phyloP scores from a whole-genome alignment of 2,329 filamentous ascomycete genomes.

The Sporothrix protearum region DNA sequence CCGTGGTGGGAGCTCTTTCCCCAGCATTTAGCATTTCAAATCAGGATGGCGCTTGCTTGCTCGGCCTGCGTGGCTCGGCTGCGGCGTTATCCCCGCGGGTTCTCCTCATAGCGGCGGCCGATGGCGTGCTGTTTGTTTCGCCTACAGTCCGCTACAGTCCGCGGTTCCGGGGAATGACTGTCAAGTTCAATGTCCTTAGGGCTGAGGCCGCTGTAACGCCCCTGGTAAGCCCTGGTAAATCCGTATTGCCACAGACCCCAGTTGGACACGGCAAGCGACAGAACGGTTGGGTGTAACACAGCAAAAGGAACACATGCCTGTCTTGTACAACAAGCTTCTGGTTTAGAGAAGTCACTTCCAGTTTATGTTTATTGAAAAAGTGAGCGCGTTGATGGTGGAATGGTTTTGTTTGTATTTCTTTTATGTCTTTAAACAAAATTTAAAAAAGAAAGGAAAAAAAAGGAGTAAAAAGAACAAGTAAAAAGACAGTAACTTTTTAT shows the following conservation, averaged over 20 bases:
- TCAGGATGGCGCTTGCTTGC: conserved; percentile 4
- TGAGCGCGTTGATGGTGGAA: no score
- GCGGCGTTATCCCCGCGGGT: conserved; percentile 3
- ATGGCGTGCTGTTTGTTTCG: conserved; percentile 20
- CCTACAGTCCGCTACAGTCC: neutral
- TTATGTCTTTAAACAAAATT: no score
- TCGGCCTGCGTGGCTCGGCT: neutral
- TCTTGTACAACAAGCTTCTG: neutral
- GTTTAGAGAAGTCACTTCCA: no score
- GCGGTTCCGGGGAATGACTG: neutral
- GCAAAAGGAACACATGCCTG: neutral
- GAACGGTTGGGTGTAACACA: neutral
- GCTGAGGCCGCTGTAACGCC: neutral
- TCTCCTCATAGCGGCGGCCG: conserved; percentile 15
- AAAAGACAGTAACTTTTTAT: no score
- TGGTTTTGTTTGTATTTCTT: no score
- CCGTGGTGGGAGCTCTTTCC: neutral
- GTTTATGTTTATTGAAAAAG: no score
- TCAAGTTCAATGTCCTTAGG: neutral
- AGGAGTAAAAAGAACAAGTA: no score
- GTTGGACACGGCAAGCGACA: neutral
- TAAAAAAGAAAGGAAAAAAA: no score
- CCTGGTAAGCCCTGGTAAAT: neutral
- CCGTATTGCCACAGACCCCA: neutral
- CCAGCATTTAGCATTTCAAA: conserved; percentile 18